Evolutionary conservation across 352 stramenopile species (phyloP), one percentile per base, ranked within the genome.

Genomic region (Globisporangium radiosum): DNA sequence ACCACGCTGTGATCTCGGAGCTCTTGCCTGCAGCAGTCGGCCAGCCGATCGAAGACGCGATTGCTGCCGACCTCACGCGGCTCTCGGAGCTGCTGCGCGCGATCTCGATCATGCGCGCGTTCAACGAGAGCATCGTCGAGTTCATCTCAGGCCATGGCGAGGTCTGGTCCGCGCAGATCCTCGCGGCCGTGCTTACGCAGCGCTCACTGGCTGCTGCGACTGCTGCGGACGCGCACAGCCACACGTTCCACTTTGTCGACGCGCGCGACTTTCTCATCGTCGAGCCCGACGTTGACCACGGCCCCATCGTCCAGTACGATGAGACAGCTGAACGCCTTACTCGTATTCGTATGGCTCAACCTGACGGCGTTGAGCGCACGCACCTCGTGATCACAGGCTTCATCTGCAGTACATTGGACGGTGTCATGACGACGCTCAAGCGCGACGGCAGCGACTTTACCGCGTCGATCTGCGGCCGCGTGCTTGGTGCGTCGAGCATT

Each of bases 391-490:
- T 98, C 68, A 99, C 97, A 14, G 97, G 97, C 19, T 99, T 98
- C 71, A 97, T 99, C 60, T 97, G 95, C 55, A 95, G 87, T 68
- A 98, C 96, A 38, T 85, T 73, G 8, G 82, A 98, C 38, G 96
- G 96, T 43, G 92, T 98, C n/a, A 90, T 97, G 62, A 98, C 90
- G 5, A 98, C 96, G 47, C 85, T 99, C 33, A 96, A 98, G 78
- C 81, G 96, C 54, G 93, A 98, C 75, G 95, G 96, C 47, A 97
- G 88, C n/a, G 96, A 99, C 72, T 98, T 97, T 71, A 98, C 90
- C 3, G 96, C 95, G n/a, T 95, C 94, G 8, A 98, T 99, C 67
- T 98, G 98, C 70, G 96, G 92, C 9, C 85, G 88, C 48, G 77
- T 99, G 40, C 71, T 99, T 39, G 65, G 85, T 38, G 94, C 95